Conservation (phyloP, 345 rosid genomes). For the Salix caprea region DNA sequence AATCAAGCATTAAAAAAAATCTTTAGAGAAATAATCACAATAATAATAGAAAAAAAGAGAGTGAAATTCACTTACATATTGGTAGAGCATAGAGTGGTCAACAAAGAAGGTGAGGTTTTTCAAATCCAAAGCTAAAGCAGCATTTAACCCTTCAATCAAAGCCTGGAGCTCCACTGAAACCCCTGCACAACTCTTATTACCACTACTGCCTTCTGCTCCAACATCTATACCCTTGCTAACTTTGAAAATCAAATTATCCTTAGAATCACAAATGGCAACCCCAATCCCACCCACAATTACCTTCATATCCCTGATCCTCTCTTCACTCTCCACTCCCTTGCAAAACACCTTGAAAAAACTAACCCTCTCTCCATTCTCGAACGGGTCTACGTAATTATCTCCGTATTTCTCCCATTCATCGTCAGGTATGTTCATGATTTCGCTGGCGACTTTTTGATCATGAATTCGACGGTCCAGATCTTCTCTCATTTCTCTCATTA, state of each 20-base stretch:
- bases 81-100: constrained; percentile 40
- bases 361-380: not conserved
- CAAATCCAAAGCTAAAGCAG: constrained; percentile 56
- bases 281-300: constrained; percentile 25
- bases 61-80: constrained; percentile 45
- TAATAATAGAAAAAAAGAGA: not conserved
- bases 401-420: constrained; percentile 52
- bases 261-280: constrained; percentile 33
- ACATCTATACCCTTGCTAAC: constrained; percentile 28
- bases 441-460: constrained; percentile 53
- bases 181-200: constrained; percentile 23
- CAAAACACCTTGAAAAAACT: constrained; percentile 22
- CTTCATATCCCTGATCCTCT: constrained; percentile 22
- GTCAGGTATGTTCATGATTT: constrained; percentile 46
- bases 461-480: constrained; percentile 58
- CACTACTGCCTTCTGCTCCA: not conserved
- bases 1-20: not conserved
- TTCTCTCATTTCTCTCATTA: constrained; percentile 28
- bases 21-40: not conserved
- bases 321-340: constrained; percentile 35
- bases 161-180: constrained; percentile 38
- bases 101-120: constrained; percentile 33
- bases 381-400: constrained; percentile 46
- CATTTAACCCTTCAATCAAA: constrained; percentile 56
- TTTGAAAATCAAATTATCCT: constrained; percentile 26